Conservation (phyloP, 768 basidiomycete genomes). For the Punctularia strigosozonata region DNA sequence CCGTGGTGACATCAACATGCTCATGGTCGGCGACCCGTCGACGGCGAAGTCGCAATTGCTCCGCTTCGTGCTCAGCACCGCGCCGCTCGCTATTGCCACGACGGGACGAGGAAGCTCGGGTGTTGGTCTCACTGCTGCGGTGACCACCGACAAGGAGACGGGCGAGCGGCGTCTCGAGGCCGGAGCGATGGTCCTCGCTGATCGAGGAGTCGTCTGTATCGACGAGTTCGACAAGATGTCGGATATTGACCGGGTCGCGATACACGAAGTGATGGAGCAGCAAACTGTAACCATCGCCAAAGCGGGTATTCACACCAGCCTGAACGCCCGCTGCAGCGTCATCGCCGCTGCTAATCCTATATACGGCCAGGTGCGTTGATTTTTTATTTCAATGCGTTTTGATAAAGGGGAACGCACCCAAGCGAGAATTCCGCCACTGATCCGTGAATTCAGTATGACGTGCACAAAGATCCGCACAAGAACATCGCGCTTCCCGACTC, state of each 20-base stretch:
- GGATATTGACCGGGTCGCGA: conserved; percentile 95
- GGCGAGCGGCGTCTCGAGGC: conserved; percentile 95
- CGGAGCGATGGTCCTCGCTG: conserved; percentile 98
- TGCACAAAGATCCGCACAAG: conserved; percentile 98
- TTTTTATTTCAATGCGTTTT: conserved; percentile 1
- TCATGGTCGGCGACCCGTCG: conserved; percentile 99
- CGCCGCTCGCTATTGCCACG: conserved; percentile 95
- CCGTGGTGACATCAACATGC: conserved; percentile 96
- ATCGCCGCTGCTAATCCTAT: conserved; percentile 98
- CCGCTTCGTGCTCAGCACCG: conserved; percentile 91
- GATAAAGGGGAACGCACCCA: too few species aligned
- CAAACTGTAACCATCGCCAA: conserved; percentile 99
- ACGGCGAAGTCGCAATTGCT: conserved; percentile 96
- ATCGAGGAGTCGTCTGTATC: conserved; percentile 97
- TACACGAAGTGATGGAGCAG: conserved; percentile 99
- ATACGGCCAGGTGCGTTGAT: conserved; percentile 71
- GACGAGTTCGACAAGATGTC: conserved; percentile 99
- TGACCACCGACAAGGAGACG: conserved; percentile 96
- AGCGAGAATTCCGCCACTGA: too few species aligned
- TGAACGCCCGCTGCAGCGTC: conserved; percentile 96
- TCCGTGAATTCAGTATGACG: conserved; percentile 93
- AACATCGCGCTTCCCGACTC: conserved; percentile 98
- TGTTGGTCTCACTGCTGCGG: conserved; percentile 96
- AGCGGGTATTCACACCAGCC: conserved; percentile 95
- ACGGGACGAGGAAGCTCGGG: conserved; percentile 98